Evolutionary conservation across 1,284 basidiomycete species (phyloP), one percentile per base, ranked within the genome.

Genomic region (Garcileccinum viscosum): DNA sequence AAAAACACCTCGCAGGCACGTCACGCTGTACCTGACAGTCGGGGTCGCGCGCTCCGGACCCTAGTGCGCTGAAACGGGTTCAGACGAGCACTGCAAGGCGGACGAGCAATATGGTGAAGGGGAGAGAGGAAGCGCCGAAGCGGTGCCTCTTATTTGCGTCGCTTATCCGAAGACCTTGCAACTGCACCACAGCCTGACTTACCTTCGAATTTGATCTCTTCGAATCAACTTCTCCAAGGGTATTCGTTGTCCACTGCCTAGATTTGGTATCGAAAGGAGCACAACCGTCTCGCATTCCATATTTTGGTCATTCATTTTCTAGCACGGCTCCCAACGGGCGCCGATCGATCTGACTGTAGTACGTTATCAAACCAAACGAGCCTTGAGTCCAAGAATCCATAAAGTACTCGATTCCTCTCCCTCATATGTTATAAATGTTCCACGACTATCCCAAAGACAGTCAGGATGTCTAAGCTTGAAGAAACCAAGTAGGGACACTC

Each of bases 391-490:
- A 17, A 53, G 50, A 53, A 53, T 53, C 15, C 9, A 53, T 30
- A 30, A 53, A 53, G 50, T 53, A n/a, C n/a, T n/a, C 24, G 7
- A 30, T 17, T 8, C 33, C 33, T 19, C 33, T 24, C 19, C 35
- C 24, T 74, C 59, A 74, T 56, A 67, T 75, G 50, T 77, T 77
- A 35, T 79, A 77, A 66, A 76, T 75, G 19, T 77, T 77, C 76
- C 76, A 77, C 4, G 72, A 40, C 76, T 80, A 42, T 24, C 32
- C 22, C n/a, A 38, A 15, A 38, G 22, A 42, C 4, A 22, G 30
- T 24, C 47, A 53, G 7, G 19, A 30, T 17, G 27, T 30, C 24
- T 17, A 53, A 53, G 17, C 27, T 53, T 9, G 50, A 53, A 8
- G 17, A 53, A 50, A 24, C 24, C 47, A 50, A 24, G 47, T 4